phyloP scores from a whole-genome alignment of 2,329 filamentous ascomycete species.

The Bipolaris victoriae region DNA sequence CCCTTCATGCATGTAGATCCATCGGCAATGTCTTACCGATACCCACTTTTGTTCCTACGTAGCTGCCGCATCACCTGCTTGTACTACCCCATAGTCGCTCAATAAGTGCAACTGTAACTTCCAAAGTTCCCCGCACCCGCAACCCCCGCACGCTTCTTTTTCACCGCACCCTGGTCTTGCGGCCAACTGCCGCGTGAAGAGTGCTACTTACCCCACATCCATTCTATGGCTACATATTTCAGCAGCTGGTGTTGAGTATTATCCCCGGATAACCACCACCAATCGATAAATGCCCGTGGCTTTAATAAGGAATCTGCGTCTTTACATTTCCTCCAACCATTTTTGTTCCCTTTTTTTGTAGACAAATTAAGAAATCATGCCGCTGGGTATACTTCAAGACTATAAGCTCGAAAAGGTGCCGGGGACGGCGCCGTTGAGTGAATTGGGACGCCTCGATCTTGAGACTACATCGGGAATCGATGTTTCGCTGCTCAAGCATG shows the following conservation, averaged over 20 bases:
- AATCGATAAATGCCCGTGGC: not conserved
- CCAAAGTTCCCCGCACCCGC: slow-evolving; percentile 2
- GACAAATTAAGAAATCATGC: slow-evolving; percentile 21
- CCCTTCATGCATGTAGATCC: not conserved
- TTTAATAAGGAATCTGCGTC: not conserved
- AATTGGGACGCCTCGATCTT: slow-evolving; percentile 24
- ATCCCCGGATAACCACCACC: too few relatives aligned
- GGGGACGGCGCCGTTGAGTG: slow-evolving; percentile 31
- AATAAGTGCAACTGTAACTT: not conserved
- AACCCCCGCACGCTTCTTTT: slow-evolving; percentile 18
- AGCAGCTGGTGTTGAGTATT: too few relatives aligned
- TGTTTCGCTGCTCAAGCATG: slow-evolving; percentile 28
- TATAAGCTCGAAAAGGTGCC: slow-evolving; percentile 33
- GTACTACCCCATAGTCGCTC: not conserved
- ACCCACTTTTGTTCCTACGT: not conserved
- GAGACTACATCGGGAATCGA: slow-evolving; percentile 23
- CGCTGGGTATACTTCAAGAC: slow-evolving; percentile 31
- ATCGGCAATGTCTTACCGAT: slow-evolving; percentile 10
- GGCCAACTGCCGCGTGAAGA: slow-evolving; percentile 5
- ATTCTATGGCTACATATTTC: not conserved
- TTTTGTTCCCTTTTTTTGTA: not conserved
- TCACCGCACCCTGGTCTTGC: not conserved
- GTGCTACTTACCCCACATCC: slow-evolving; percentile 17
- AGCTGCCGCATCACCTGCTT: not conserved
- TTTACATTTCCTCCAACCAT: not conserved